These are phyloP conservation scores for Backusella liffmaniae DNA, from an alignment of 192 early-diverging fungal genomes.

Conservation along the genomic window DNA sequence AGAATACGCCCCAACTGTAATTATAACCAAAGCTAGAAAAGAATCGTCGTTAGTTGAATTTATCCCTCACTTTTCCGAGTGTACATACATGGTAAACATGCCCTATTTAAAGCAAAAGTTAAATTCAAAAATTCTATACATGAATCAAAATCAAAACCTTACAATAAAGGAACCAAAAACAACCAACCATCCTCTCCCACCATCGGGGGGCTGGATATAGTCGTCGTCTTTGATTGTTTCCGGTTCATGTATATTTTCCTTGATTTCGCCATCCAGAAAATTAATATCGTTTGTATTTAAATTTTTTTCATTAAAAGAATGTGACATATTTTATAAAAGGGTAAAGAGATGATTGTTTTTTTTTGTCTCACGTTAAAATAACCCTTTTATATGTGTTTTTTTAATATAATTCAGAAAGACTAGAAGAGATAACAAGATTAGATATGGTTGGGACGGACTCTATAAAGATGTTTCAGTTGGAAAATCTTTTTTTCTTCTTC, in stretches of 20 bases:
- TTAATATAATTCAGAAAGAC: not conserved
- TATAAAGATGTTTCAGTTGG: not conserved
- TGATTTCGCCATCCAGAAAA: not conserved
- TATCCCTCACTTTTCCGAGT: not conserved
- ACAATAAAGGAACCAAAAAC: conserved; percentile 42
- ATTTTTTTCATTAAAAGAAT: not conserved
- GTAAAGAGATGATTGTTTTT: not conserved
- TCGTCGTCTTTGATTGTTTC: not conserved
- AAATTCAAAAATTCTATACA: not conserved
- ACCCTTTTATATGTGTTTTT: not conserved
- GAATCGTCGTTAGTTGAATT: not conserved
- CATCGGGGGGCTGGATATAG: conserved; percentile 39
- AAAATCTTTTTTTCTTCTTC: not conserved
- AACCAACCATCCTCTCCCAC: conserved; percentile 43
- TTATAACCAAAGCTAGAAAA: conserved; percentile 42
- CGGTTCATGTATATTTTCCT: not conserved
- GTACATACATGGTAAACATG: conserved; percentile 21
- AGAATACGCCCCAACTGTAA: conserved; percentile 49
- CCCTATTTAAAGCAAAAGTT: conserved; percentile 5
- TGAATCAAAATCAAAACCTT: not conserved
- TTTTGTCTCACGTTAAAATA: not conserved
- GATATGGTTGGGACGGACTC: not conserved
- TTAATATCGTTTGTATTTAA: not conserved
- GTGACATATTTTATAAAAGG: not conserved
- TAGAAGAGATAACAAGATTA: not conserved